Base-by-base conservation (phyloP, 169 alveolate species). In the Fabrea salina region DNA sequence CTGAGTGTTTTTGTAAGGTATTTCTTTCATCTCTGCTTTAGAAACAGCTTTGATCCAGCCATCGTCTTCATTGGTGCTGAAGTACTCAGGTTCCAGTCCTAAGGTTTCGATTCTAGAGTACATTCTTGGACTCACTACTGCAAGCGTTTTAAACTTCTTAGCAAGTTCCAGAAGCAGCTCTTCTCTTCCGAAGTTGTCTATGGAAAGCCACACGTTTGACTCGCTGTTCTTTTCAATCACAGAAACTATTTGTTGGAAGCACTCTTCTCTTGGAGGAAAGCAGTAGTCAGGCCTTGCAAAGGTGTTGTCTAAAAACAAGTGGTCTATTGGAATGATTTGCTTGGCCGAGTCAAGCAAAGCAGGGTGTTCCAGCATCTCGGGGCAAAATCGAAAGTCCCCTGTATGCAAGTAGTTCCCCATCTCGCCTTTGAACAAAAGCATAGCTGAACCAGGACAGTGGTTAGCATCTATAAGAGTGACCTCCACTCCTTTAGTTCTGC, bases 401-500 rank as follows among this genome's bases (percentile, higher is more conserved):
- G 93, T 91, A 72, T 87, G 91, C 6, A 91, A 44, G n/a, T 87
- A 82, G 32, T 84, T 91, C 16, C 95, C 95, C 91, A 83, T 86
- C 39, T 86, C 82, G 5, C 95, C 93, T 76, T 77, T 41, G 70
- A 91, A 91, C 6, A 91, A 80, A 59, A 87, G 49, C 90, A 87
- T 87, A 25, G 83, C 88, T 11, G 95, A 76, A 3, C 95, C 95
- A 16, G 92, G 91, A 53, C 90, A 84, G 57, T 91, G 95, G 75
- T 80, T 81, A 1, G 93, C 93, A 57, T 86, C 89, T 53, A 87
- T 71, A 43, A 66, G 39, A 30, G 76, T 57, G 25, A 84, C 83
- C 37, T 84, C 70, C 32, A 84, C 76, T 33, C 79, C 77, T 70
- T 79, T 66, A 25, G 59, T 41, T 35, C 47, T 61, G 22, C 75